Evolutionary conservation across 176 grass and related monocot species (phyloP), one percentile per base, ranked within the genome.

Genomic region (Melocanna baccifera): DNA sequence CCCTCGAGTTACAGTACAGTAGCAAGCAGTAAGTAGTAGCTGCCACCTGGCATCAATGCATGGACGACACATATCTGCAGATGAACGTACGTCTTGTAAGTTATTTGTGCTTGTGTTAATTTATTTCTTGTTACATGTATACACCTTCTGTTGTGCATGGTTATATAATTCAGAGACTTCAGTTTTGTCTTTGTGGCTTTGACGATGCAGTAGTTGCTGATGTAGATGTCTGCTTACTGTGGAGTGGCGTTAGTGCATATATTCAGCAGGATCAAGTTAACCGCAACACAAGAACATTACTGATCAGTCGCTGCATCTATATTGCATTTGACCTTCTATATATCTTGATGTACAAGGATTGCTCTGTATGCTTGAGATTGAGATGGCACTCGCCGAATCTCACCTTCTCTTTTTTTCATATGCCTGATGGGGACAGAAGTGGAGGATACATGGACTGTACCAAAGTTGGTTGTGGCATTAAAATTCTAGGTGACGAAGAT

Each of bases 21-120:
- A 64, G 66, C 40, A 20, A 46, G 62, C 53, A 51, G 63, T 23
- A 51, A 40, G 7, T 75, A 87, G 73, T 40, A 16, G 26, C 29
- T 70, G 56, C 14, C 66, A 69, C 34, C 34, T n/a, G 29, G 29
- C 7, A 62, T 25, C 46, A 23, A 79, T 29, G 43, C 58, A 77
- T 83, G 45, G 20, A 63, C 20, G 22, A n/a, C 53, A 58, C 53
- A 9, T 20, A n/a, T 50, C 5, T 30, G 53, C 55, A 43, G 19
- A 70, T 7, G 51, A 12, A 10, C n/a, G 56, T 23, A 12, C 22
- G 22, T 8, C 7, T 42, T 65, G 66, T 81, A 76, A 57, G 55
- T 77, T 71, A 78, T 87, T 74, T 59, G 26, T 80, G 43, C 11
- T 52, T 63, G 36, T 84, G 75, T 61, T 79, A 82, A 8, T 76